phyloP scores from a whole-genome alignment of 1,139 yeast genomes.

The Blastobotrys arbuscula region DNA sequence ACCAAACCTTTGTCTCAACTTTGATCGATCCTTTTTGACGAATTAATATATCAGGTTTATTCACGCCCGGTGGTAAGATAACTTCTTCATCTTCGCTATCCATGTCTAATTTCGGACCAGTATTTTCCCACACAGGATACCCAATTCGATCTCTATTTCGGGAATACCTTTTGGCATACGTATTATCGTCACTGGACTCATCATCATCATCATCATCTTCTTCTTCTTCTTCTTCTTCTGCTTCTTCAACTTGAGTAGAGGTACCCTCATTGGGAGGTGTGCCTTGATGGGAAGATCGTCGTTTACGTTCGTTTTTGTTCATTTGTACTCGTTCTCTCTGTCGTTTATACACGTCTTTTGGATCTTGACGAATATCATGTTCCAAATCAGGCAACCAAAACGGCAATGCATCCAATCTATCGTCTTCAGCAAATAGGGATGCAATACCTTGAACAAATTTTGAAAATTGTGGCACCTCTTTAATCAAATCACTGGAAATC shows the following conservation, averaged over 20 bases:
- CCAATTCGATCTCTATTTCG: slow-evolving; percentile 13
- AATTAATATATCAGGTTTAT: slow-evolving; percentile 69
- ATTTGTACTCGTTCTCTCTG: slow-evolving; percentile 33
- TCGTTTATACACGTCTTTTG: slow-evolving; percentile 65
- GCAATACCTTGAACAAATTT: slow-evolving; percentile 91
- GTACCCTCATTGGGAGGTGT: no score
- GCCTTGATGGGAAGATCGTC: slow-evolving; percentile 4
- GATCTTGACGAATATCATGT: slow-evolving; percentile 67
- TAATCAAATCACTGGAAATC: slow-evolving; percentile 74
- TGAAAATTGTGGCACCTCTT: slow-evolving; percentile 86
- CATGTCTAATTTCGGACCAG: slow-evolving; percentile 42
- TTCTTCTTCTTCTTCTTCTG: slow-evolving; percentile 11
- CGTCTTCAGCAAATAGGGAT: slow-evolving; percentile 80
- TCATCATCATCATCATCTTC: slow-evolving; percentile 23
- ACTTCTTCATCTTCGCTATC: slow-evolving; percentile 90
- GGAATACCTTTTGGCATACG: background rate
- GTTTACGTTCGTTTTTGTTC: slow-evolving; percentile 12
- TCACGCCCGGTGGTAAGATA: slow-evolving; percentile 82
- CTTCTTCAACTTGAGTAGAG: slow-evolving; percentile 10
- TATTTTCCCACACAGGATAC: slow-evolving; percentile 19
- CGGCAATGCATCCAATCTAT: slow-evolving; percentile 82
- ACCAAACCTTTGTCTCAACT: slow-evolving; percentile 97
- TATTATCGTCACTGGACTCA: slow-evolving; percentile 29
- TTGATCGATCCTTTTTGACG: slow-evolving; percentile 89
- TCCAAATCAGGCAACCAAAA: slow-evolving; percentile 94